Conservation (phyloP, 495 filamentous ascomycete genomes). For the Extremus antarcticus region DNA sequence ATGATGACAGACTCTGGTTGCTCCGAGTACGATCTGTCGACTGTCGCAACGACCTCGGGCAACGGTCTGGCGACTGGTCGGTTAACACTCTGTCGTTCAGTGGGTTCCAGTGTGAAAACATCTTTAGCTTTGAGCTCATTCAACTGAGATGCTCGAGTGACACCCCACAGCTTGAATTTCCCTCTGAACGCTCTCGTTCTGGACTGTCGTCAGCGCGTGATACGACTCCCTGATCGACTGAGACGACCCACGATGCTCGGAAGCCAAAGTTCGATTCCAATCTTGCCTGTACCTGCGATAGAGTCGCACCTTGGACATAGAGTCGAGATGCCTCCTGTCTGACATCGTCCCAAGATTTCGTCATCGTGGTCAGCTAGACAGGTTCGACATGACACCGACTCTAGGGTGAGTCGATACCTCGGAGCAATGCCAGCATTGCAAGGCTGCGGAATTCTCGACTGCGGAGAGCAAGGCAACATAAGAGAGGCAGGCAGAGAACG, state of each 20-base stretch:
- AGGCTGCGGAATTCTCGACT: too few species aligned
- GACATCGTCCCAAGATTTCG: neutral
- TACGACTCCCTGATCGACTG: too few species aligned
- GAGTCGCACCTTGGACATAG: neutral
- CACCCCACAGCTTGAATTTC: neutral
- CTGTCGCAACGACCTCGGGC: too few species aligned
- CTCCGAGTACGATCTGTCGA: neutral
- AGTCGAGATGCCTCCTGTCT: neutral
- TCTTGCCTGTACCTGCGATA: neutral
- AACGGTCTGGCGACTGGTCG: too few species aligned
- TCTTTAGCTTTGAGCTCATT: neutral
- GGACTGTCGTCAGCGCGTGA: neutral
- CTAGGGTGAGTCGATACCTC: neutral
- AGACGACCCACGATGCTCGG: neutral
- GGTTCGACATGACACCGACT: neutral
- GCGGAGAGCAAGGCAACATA: too few species aligned
- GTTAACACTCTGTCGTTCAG: too few species aligned
- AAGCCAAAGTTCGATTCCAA: neutral
- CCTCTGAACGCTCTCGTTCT: neutral
- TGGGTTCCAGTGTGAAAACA: neutral
- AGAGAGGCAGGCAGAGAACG: too few species aligned
- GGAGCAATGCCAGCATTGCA: too few species aligned
- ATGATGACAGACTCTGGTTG: neutral
- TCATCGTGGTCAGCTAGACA: neutral
- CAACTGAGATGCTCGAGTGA: neutral